These are phyloP conservation scores for Immersiella caudata DNA, from an alignment of 495 filamentous ascomycete genomes.

Conservation along the genomic window DNA sequence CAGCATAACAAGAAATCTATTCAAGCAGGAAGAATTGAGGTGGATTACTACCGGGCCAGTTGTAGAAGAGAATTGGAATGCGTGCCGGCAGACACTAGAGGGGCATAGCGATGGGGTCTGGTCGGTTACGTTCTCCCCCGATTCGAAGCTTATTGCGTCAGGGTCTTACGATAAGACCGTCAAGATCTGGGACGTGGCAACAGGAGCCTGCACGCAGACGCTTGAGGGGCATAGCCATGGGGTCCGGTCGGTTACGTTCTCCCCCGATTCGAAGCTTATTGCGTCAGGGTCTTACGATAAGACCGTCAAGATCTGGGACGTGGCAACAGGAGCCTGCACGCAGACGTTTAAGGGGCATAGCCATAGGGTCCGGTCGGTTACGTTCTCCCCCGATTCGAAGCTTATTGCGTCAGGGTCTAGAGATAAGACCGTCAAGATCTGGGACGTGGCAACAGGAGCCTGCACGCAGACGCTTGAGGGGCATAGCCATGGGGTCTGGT, in stretches of 20 bases:
- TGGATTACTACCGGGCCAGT: constrained; percentile 26
- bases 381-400: constrained; percentile 44
- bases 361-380: constrained; percentile 17
- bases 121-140: constrained; percentile 42
- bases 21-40: constrained; percentile 13
- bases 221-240: constrained; percentile 23
- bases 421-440: constrained; percentile 28
- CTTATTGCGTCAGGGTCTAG: constrained; percentile 26
- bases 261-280: constrained; percentile 35
- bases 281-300: constrained; percentile 31
- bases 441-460: constrained; percentile 22
- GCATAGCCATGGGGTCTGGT: too few species aligned
- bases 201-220: constrained; percentile 15
- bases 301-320: constrained; percentile 23
- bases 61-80: constrained; percentile 32
- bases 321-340: constrained; percentile 14
- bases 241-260: constrained; percentile 40
- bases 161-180: constrained; percentile 31
- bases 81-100: constrained; percentile 17
- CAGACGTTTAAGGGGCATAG: constrained; percentile 27
- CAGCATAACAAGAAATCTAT: constrained; percentile 21
- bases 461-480: too few species aligned
- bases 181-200: constrained; percentile 22
- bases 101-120: constrained; percentile 24
- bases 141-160: constrained; percentile 32